Evolutionary conservation across 305 asterid species (phyloP).

Genomic region (Fraxinus platypoda): DNA sequence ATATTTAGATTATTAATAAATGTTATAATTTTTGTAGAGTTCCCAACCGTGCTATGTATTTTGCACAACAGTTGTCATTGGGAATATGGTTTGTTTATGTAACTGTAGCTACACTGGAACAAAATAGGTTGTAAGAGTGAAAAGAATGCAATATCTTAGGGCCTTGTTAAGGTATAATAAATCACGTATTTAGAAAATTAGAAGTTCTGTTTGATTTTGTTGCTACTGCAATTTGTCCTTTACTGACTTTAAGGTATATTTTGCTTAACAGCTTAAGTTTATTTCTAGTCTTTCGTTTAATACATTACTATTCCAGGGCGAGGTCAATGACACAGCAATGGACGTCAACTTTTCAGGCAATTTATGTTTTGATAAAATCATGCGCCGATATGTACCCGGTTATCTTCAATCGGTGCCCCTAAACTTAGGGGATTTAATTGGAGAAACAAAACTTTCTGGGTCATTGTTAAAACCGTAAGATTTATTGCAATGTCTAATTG

Average conservation of each 20-base stretch:
- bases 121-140: neutral
- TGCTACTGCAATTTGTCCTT: neutral
- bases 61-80: neutral
- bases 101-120: conserved; percentile 3
- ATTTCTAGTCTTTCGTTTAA: conserved; percentile 8
- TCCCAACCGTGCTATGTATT: neutral
- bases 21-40: conserved; percentile 3
- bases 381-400: conserved; percentile 88
- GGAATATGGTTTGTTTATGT: conserved; percentile 10
- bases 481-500: conserved; percentile 30
- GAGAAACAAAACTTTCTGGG: conserved; percentile 97
- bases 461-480: conserved; percentile 94
- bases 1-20: conserved; percentile 5
- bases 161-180: neutral
- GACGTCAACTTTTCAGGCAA: conserved; percentile 98
- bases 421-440: conserved; percentile 83
- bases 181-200: neutral
- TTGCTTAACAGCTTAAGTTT: neutral
- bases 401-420: conserved; percentile 74
- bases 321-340: conserved; percentile 92
- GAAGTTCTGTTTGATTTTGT: neutral
- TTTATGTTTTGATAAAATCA: conserved; percentile 75
- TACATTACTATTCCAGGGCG: conserved; percentile 65
- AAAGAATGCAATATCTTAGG: neutral
- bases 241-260: neutral